These are phyloP conservation scores for Podosphaera fusca DNA, from an alignment of 2,329 filamentous ascomycete species.

Conservation along the genomic window DNA sequence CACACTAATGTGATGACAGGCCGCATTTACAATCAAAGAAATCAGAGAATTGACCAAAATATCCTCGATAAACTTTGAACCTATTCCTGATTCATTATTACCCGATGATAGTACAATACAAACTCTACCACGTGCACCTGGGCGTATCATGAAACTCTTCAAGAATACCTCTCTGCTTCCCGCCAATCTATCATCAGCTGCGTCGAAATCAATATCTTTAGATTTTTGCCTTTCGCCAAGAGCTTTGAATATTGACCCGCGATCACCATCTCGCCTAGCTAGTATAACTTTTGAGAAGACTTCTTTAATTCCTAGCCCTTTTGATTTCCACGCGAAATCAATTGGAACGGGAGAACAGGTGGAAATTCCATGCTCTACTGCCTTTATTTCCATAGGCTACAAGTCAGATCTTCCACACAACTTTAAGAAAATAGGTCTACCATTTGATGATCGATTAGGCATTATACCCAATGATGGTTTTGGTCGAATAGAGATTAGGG, in stretches of 20 bases:
- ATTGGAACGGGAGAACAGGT: slow-evolving; percentile 25
- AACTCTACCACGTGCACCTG: slow-evolving; percentile 49
- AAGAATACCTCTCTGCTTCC: slow-evolving; percentile 41
- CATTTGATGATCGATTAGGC: slow-evolving; percentile 52
- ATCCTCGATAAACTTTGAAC: slow-evolving; percentile 44
- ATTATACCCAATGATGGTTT: slow-evolving; percentile 62
- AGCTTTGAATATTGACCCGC: slow-evolving; percentile 27
- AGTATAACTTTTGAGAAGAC: slow-evolving; percentile 45
- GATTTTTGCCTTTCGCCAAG: slow-evolving; percentile 66
- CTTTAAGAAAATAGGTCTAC: slow-evolving; percentile 47
- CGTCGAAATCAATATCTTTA: slow-evolving; percentile 55
- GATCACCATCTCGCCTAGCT: slow-evolving; percentile 28
- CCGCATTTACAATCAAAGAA: slow-evolving; percentile 90
- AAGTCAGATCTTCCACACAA: slow-evolving; percentile 58
- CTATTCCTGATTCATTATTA: slow-evolving; percentile 41
- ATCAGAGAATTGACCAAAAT: slow-evolving; percentile 69
- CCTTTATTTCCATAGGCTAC: slow-evolving; percentile 91
- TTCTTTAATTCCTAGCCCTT: slow-evolving; percentile 28
- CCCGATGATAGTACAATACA: slow-evolving; percentile 34
- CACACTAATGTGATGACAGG: slow-evolving; percentile 23
- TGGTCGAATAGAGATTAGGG: slow-evolving; percentile 38
- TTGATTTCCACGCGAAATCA: slow-evolving; percentile 27
- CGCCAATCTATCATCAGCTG: slow-evolving; percentile 16
- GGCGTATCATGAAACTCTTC: slow-evolving; percentile 59
- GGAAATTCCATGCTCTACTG: slow-evolving; percentile 40